These are phyloP conservation scores for Brasenia schreberi DNA, from an alignment of 164 flowering plant species.

Conservation along the genomic window DNA sequence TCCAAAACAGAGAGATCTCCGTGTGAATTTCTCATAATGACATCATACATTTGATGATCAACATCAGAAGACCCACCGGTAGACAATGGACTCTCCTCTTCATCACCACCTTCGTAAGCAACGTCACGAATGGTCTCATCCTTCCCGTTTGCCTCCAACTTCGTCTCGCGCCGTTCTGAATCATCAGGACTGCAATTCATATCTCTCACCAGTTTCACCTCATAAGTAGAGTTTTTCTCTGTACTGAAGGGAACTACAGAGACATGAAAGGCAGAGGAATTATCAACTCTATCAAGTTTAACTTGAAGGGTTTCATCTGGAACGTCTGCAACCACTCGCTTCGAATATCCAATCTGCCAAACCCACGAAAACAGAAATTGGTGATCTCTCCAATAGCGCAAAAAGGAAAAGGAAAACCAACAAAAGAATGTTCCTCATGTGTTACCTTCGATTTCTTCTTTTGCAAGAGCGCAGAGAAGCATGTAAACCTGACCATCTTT, in stretches of 20 bases:
- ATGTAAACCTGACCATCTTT: constrained; percentile 35
- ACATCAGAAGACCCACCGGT: constrained; percentile 46
- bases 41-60: constrained; percentile 20
- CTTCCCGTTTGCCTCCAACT: constrained; percentile 31
- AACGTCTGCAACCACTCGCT: neutral
- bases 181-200: neutral
- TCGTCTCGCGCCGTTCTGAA: constrained; percentile 19
- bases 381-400: neutral
- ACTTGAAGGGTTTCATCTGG: neutral
- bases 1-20: constrained; percentile 4
- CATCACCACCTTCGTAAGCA: constrained; percentile 84
- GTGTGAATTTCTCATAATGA: constrained; percentile 3
- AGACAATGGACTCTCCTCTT: constrained; percentile 33
- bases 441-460: constrained; percentile 52
- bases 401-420: neutral
- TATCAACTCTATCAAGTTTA: constrained; percentile 1
- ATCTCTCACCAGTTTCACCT: neutral
- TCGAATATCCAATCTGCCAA: neutral
- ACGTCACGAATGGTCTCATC: constrained; percentile 18
- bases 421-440: neutral
- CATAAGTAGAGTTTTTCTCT: neutral
- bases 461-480: constrained; percentile 26
- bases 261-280: constrained; percentile 22
- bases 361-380: neutral
- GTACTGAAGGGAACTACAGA: constrained; percentile 13